Conservation (phyloP, 2,329 filamentous ascomycete genomes). For the Cytospora piceae region DNA sequence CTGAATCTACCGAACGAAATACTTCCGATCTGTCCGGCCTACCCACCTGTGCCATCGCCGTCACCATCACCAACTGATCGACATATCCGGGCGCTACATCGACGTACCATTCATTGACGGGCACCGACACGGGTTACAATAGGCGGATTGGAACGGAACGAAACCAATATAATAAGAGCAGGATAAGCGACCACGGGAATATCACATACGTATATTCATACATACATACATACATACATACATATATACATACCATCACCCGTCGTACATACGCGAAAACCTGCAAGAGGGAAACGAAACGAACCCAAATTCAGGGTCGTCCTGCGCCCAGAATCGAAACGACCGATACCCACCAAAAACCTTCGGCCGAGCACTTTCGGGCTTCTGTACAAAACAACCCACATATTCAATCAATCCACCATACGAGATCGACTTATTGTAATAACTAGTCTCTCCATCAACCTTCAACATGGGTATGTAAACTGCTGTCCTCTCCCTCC, state of each 20-base stretch:
- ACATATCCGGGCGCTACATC: too few species aligned
- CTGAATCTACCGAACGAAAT: too few species aligned
- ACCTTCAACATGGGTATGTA: constrained; percentile 27
- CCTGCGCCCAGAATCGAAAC: background rate
- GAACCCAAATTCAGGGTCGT: background rate
- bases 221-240: background rate
- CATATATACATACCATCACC: background rate
- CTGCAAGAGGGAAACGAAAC: background rate
- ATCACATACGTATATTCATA: too few species aligned
- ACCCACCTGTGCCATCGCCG: too few species aligned
- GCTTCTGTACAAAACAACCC: background rate
- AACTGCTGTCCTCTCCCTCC: background rate
- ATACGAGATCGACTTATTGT: constrained; percentile 7
- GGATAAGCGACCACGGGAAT: too few species aligned
- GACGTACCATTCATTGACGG: too few species aligned
- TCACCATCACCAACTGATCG: too few species aligned
- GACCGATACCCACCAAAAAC: constrained; percentile 6
- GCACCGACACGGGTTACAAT: too few species aligned
- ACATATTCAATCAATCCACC: background rate
- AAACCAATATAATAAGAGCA: too few species aligned
- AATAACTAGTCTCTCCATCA: constrained; percentile 14
- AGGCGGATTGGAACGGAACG: too few species aligned
- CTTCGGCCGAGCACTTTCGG: constrained; percentile 7
- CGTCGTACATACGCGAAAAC: background rate
- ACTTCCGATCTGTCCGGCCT: too few species aligned